Base-by-base conservation (phyloP, 306 rosid genomes). In the Cicer arietinum region DNA sequence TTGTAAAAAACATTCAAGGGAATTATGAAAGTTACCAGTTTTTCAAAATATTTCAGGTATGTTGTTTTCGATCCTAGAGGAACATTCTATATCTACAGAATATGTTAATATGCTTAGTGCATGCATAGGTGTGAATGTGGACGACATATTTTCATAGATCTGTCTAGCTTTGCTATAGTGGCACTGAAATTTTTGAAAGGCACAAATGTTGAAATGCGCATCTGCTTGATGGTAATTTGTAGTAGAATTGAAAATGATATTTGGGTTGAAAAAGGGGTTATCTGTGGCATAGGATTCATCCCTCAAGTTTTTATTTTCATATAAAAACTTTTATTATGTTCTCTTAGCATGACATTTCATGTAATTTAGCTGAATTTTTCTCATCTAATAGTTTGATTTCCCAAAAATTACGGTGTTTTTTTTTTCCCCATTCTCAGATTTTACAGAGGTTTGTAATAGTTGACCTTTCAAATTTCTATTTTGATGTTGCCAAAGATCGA, bases 401-500 rank as follows among this genome's bases (percentile, higher is more conserved):
- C 69, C 51, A 48, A 54, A 65, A 69, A 18, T 83, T 39, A 62
- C 16, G 46, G 18, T 37, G 14, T 70, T 6, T 13, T 69, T 71
- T 69, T 72, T 48, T 60, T 6, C 50, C 8, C 56, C 61, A 8
- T 76, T 87, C 69, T 75, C 97, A 94, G 99, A 88, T 88, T 80
- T 84, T 92, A 69, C 99, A 94, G 88, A 87, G 96, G 82, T 94
- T 94, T 80, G 95, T 90, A 73, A 89, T 94, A 64, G 95, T 94
- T 77, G 99, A 92, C 90, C 88, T 94, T 45, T 94, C 99, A 59
- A 94, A 86, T 79, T 94, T 94, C 86, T 94, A 94, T 77, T 87
- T 94, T 47, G 99, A 94, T 80, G 92, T 90, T 53, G 97, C 97
- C 71, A 94, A 94, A 90, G 99, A 94, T 86, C 99, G 99, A 52